A percentile compares a stretch with the other conserved stretches of the same genome.
Conservation (phyloP, 2,329 filamentous ascomycete genomes). For the Aspergillus ustus region DNA sequence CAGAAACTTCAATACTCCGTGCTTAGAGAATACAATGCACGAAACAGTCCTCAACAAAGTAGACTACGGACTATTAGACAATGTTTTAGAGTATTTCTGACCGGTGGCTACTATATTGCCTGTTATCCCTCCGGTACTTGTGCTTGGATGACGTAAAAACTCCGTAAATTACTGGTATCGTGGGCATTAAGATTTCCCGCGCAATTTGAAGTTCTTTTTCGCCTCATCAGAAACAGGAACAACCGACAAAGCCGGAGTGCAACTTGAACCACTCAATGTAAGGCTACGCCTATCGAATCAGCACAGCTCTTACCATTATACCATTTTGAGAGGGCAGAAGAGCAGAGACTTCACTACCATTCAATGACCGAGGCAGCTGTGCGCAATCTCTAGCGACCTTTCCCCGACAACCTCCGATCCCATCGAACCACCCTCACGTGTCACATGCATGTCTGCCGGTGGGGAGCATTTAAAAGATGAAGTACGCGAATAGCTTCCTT, state of each 20-base stretch:
- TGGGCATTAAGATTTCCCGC: background rate
- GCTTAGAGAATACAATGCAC: too few relatives aligned
- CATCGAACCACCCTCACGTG: slow-evolving; percentile 8
- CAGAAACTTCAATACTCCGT: background rate
- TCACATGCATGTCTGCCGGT: slow-evolving; percentile 66
- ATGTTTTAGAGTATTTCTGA: too few relatives aligned
- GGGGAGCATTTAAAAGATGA: slow-evolving; percentile 72
- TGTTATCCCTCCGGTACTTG: background rate
- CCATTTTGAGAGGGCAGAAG: background rate
- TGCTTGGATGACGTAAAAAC: background rate
- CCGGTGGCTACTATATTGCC: background rate
- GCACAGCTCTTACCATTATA: background rate
- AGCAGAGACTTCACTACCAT: background rate
- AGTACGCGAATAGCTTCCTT: slow-evolving; percentile 46
- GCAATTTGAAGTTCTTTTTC: background rate
- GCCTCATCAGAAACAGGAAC: background rate
- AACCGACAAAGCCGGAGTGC: background rate
- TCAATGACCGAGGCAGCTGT: slow-evolving; percentile 6
- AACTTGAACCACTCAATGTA: background rate
- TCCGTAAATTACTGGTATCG: background rate
- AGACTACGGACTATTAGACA: too few relatives aligned
- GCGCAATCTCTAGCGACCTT: background rate
- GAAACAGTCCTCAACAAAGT: background rate
- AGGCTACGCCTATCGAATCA: background rate
- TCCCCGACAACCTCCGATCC: slow-evolving; percentile 8